Evolutionary conservation across 176 grass and related monocot genomes (phyloP).

Genomic region (Urochloa ruziziensis): DNA sequence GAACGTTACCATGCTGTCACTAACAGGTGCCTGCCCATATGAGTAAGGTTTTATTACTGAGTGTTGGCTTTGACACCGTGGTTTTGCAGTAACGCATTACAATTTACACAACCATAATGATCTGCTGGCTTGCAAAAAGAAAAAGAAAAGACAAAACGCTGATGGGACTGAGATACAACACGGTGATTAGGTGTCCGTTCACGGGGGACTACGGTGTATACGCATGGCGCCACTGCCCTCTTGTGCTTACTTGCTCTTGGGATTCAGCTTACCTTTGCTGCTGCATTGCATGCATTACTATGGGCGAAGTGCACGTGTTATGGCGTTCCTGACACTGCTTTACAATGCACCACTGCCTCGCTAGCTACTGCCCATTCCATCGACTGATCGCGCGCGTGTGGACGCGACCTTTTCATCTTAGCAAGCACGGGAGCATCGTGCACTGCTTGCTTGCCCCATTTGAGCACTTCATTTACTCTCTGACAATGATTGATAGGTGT

Average conservation of each 20-base stretch:
- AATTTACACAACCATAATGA: too few relatives aligned
- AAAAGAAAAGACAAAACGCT: too few relatives aligned
- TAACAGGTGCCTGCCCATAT: too few relatives aligned
- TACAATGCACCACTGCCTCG: not conserved
- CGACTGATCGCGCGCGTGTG: not conserved
- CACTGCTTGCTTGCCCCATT: not conserved
- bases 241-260: not conserved
- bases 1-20: too few relatives aligned
- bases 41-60: too few relatives aligned
- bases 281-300: not conserved
- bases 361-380: not conserved
- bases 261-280: not conserved
- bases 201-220: not conserved
- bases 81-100: too few relatives aligned
- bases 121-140: too few relatives aligned
- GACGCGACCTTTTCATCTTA: not conserved
- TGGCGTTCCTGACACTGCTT: conserved; percentile 24
- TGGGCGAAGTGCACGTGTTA: not conserved
- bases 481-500: not conserved
- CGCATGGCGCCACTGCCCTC: not conserved
- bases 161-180: too few relatives aligned
- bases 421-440: conserved; percentile 44
- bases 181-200: not conserved
- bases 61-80: too few relatives aligned
- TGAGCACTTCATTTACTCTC: conserved; percentile 30